Evolutionary conservation across 129 eudicot genomes (phyloP).

Genomic region (Centaurea solstitialis): DNA sequence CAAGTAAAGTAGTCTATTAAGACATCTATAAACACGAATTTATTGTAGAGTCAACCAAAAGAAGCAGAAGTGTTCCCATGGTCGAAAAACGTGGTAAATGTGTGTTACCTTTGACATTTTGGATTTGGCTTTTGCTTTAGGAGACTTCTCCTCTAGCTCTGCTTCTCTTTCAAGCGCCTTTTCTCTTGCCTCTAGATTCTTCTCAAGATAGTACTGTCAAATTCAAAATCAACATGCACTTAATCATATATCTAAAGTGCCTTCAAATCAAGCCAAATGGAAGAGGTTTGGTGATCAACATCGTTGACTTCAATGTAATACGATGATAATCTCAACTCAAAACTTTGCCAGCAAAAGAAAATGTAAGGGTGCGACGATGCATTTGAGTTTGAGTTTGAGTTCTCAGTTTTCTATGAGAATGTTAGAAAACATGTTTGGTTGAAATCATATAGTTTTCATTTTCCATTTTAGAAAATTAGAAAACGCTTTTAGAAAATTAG

Average conservation of each 20-base stretch:
- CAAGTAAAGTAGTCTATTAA: neutral
- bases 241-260: neutral
- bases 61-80: neutral
- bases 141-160: slow-evolving; percentile 83
- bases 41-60: neutral
- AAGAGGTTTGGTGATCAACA: neutral
- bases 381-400: too few relatives aligned
- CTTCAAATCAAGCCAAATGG: neutral
- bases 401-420: too few relatives aligned
- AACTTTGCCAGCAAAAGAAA: neutral
- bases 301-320: neutral
- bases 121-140: slow-evolving; percentile 92
- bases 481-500: too few relatives aligned
- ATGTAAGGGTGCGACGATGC: neutral
- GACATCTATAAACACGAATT: neutral
- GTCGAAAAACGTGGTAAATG: neutral
- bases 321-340: neutral
- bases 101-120: slow-evolving; percentile 92
- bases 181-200: slow-evolving; percentile 93
- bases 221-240: slow-evolving; percentile 1
- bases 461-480: too few relatives aligned
- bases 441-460: too few relatives aligned
- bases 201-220: slow-evolving; percentile 91
- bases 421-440: too few relatives aligned
- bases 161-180: slow-evolving; percentile 94